Base-by-base conservation (phyloP, 257 asterid genomes). In the Echium plantagineum region DNA sequence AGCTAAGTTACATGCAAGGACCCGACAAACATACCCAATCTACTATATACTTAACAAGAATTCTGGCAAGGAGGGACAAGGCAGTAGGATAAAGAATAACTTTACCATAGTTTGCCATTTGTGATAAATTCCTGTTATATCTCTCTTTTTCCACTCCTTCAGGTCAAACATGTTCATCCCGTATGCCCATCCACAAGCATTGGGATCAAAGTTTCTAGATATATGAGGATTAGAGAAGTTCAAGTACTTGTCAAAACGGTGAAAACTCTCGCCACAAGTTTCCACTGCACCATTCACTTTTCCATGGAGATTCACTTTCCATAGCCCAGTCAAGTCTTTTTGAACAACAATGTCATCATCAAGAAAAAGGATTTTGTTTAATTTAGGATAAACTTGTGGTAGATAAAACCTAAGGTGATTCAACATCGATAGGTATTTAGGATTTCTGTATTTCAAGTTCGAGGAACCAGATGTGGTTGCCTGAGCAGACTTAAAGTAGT, bases 171-270 rank as follows among this genome's bases (percentile, higher is more conserved):
- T 72, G 20, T 86, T 86, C 97, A 89, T 76, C 5, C 97, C 97
- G 42, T 82, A 86, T 0, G 95, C 97, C 95, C 97, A 89, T n/a
- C 94, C 97, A 62, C 97, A 86, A 21, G 94, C 82, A 64, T 89
- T 94, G 7, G 97, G 97, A 57, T 89, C 95, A 15, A 86, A 84
- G 66, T 84, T 89, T 15, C 85, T 61, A 77, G 93, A 74, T 54
- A 89, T 84, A 56, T 84, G 85, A 0, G 90, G 84, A 69, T 83
- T 89, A 2, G 95, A 86, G 68, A 89, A 89, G 53, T 89, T 89
- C 57, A 89, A 89, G 68, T 89, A 89, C 74, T 77, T 78, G 62
- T 82, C 83, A 74, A 74, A 89, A 42, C 93, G 79, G 69, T 89
- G 97, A 63, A 77, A 89, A 63, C 86, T 83, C 72, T 89, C 97